Base-by-base conservation (phyloP, 2,329 filamentous ascomycete species). In the Sarocladium kiliense region DNA sequence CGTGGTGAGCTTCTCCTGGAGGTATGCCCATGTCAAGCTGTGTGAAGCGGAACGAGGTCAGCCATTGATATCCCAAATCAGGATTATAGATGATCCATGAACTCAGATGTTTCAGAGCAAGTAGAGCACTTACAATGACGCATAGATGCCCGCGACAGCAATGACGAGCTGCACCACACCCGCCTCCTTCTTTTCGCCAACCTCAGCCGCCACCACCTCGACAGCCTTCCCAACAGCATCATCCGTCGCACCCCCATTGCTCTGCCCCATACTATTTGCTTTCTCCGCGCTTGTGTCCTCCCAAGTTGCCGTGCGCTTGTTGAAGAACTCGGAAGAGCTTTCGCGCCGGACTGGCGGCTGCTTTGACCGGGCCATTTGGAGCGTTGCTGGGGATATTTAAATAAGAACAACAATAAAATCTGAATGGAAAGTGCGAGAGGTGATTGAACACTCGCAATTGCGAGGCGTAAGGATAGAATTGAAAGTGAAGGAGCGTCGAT, bases 1-100 rank as follows among this genome's bases (percentile, higher is more conserved):
- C 14, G 94, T 99, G 26, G 94, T 97, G 66, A 99, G 90, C 65
- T 94, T 91, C 73, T 99, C 94, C 78, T 99, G 94, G 58, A 99
- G 87, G 61, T 96, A 86, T 23, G 89, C 94, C 94, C 94, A 99
- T 32, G 92, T 95, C 54, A 99, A 77, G 75, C 93, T 91, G 58
- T 37, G 14, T n/a, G 18, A 2, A 11, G 11, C 18, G 10, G n/a
- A 4, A 30, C 26, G 25, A 45, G 21, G 11, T 30, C 25, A 45
- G 26, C 42, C 18, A 10, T 54, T 54, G 37, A 5, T 32, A 36
- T 19, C 26, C 14, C 18, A 54, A 10, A 18, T n/a, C n/a, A n/a
- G n/a, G n/a, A n/a, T n/a, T n/a, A n/a, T n/a, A n/a, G n/a, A n/a
- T n/a, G n/a, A n/a, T n/a, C n/a, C n/a, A n/a, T n/a, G n/a, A n/a